Base-by-base conservation (phyloP, 1,284 basidiomycete species). In the Tylopilus sp. region DNA sequence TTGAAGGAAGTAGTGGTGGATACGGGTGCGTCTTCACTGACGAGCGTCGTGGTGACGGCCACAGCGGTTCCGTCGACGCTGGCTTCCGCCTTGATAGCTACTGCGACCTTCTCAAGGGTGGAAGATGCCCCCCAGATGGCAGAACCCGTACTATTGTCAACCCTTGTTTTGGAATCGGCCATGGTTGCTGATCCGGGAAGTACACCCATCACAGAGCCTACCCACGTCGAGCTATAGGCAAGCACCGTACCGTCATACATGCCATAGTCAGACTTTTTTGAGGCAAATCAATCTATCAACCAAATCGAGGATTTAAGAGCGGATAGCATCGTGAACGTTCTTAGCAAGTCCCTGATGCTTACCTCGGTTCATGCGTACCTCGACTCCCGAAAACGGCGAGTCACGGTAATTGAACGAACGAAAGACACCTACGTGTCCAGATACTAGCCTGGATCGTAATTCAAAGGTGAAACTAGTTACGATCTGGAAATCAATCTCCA, bases 201-300 rank as follows among this genome's bases (percentile, higher is more conserved):
- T 16, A 43, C 45, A 7, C 25, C 23, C 1, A 16, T 46, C 21
- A 18, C 44, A 13, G 49, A 56, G n/a, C 36, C 42, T 40, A 31
- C 18, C 28, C 60, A 40, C 40, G 36, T 60, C 6, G 59, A 65
- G 34, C 44, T 65, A 18, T 65, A 63, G 43, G 23, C 15, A 23
- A 33, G 41, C 40, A 40, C 23, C 2, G 34, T 40, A 44, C 30
- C 18, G 25, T 38, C 19, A 6, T 36, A 13, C 25, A 19, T 44
- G 45, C 16, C 18, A 18, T n/a, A n/a, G 6, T 44, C 18, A 23
- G 38, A 37, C 37, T 40, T 35, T 42, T 2, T 13, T 33, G 13
- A 33, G 21, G 13, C 41, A 7, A 16, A 35, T 41, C 15, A 26
- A 31, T 38, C 21, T 16, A 25, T 30, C 42, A 37, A 26, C 19